Evolutionary conservation across 2,329 filamentous ascomycete genomes (phyloP).

Genomic region (Exutisphaerella laricina): DNA sequence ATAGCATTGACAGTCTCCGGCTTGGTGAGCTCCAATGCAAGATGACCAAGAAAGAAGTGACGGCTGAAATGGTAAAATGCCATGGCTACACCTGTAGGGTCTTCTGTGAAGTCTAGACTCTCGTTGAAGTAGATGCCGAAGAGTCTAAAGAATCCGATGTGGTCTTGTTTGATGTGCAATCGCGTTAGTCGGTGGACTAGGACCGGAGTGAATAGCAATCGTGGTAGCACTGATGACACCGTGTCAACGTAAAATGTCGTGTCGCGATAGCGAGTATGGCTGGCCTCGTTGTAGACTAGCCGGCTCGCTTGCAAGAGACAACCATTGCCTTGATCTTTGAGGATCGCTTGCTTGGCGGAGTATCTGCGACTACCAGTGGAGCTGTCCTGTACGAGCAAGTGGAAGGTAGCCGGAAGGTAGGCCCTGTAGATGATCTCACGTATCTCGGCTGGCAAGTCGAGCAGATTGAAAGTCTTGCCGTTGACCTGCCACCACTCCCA

Average conservation of each 20-base stretch:
- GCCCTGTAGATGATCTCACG: slow-evolving; percentile 21
- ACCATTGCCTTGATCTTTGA: slow-evolving; percentile 2
- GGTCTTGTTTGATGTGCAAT: slow-evolving; percentile 21
- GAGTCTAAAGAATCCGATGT: slow-evolving; percentile 20
- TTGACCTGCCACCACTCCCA: slow-evolving; percentile 13
- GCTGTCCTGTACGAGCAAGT: not conserved
- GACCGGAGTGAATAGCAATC: slow-evolving; percentile 10
- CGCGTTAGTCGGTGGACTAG: slow-evolving; percentile 11
- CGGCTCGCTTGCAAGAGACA: slow-evolving; percentile 18
- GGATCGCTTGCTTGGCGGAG: not conserved
- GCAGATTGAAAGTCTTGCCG: slow-evolving; percentile 10
- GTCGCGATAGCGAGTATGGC: slow-evolving; percentile 17
- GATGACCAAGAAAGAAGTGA: too few relatives aligned
- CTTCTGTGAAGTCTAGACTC: not conserved
- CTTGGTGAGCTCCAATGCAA: too few relatives aligned
- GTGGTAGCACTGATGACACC: slow-evolving; percentile 8
- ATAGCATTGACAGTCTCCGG: too few relatives aligned
- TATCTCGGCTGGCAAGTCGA: slow-evolving; percentile 24
- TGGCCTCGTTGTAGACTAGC: slow-evolving; percentile 20
- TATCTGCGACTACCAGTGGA: too few relatives aligned
- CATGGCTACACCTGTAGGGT: not conserved
- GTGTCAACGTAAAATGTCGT: slow-evolving; percentile 20
- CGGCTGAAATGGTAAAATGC: too few relatives aligned
- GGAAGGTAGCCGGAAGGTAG: slow-evolving; percentile 5
- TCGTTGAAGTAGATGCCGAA: slow-evolving; percentile 20